Base-by-base conservation (phyloP, 2,329 filamentous ascomycete genomes). In the Sphaerostilbella broomeana region DNA sequence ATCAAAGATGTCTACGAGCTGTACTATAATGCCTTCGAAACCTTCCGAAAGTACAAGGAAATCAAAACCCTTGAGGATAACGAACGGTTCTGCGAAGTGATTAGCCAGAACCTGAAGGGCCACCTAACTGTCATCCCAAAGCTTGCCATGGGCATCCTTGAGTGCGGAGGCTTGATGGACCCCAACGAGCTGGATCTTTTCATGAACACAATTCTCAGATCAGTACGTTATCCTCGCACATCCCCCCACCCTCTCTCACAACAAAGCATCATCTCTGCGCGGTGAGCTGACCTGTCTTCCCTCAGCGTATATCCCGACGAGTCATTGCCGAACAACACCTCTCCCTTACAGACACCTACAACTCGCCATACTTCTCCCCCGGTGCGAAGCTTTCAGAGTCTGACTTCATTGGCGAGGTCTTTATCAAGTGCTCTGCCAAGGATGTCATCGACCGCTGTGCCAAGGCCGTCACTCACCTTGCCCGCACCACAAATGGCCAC, bases 251-350 rank as follows among this genome's bases (percentile, higher is more conserved):
- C 20, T 20, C 17, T 5, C 12, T n/a, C 7, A 7, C 32, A 12
- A 10, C 19, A 26, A 19, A 3, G 21, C 20, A 27, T 17, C 16
- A n/a, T n/a, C n/a, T n/a, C n/a, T n/a, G n/a, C n/a, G n/a, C n/a
- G n/a, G n/a, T n/a, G n/a, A n/a, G n/a, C n/a, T n/a, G n/a, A n/a
- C n/a, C n/a, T n/a, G n/a, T n/a, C n/a, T n/a, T n/a, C n/a, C n/a
- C n/a, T n/a, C 50, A 92, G 85, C 79, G 92, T 44, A 98, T 98
- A 51, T 95, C 89, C 30, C 81, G 92, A 44, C 80, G 94, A 46
- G 92, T 97, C 49, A 98, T 98, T 56, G 92, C 92, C 22, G 92
- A 98, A 63, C 92, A 98, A 56, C 92, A 98, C 57, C 78, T 98
- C 25, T 88, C 92, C 8, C 74, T 98, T 13, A 95, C 89, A 4